Conservation (phyloP, 2,329 filamentous ascomycete genomes). For the Penicillium olsonii region DNA sequence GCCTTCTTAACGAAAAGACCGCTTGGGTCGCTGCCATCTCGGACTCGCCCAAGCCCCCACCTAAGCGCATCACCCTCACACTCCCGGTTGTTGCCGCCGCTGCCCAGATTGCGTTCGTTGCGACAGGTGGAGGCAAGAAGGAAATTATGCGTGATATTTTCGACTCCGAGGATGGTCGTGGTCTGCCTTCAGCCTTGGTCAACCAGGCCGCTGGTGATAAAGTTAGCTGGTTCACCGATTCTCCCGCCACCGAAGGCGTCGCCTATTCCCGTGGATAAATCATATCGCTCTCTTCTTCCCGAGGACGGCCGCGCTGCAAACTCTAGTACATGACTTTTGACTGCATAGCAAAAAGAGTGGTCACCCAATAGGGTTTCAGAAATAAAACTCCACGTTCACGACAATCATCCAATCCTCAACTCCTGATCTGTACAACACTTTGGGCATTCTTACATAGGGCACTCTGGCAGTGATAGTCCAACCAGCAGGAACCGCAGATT, state of each 20-base stretch:
- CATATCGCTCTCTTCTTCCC: no score
- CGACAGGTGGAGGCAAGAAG: slow-evolving; percentile 84
- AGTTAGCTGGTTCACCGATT: slow-evolving; percentile 92
- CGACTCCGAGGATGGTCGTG: slow-evolving; percentile 64
- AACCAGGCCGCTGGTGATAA: slow-evolving; percentile 79
- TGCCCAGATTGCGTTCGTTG: slow-evolving; percentile 83
- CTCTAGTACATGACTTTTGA: no score
- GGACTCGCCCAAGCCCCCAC: slow-evolving; percentile 90
- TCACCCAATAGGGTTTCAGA: no score
- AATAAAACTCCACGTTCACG: no score
- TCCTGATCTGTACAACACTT: no score
- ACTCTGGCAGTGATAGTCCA: no score
- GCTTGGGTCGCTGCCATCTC: slow-evolving; percentile 90
- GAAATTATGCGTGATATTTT: slow-evolving; percentile 90
- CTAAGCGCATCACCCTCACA: slow-evolving; percentile 84
- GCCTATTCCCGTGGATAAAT: slow-evolving; percentile 59
- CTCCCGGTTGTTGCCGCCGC: slow-evolving; percentile 85
- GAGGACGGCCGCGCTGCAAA: no score
- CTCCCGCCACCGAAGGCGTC: slow-evolving; percentile 79
- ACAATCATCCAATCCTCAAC: no score
- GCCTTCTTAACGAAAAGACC: slow-evolving; percentile 71
- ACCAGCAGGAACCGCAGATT: no score
- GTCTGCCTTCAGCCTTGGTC: slow-evolving; percentile 80
- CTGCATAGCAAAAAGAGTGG: no score
- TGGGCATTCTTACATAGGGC: no score